A percentile compares a stretch with the other conserved stretches of the same genome.
phyloP scores from a whole-genome alignment of 2,329 filamentous ascomycete genomes.

The Neonectria magnoliae region DNA sequence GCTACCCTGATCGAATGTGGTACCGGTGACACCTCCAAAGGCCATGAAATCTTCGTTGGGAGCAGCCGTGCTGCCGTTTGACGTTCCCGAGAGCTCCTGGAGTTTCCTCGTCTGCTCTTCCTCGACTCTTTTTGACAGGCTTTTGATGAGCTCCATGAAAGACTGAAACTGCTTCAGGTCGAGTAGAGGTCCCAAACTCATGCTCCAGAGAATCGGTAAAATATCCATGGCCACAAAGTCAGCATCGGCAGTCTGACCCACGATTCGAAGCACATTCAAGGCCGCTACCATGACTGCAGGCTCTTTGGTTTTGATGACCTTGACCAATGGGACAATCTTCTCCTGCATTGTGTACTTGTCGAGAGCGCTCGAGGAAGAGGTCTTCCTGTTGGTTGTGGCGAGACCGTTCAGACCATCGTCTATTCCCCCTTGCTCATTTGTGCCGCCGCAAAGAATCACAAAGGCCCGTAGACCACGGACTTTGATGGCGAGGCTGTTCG shows the following conservation, averaged over 20 bases:
- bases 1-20: slow-evolving; percentile 62
- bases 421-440: slow-evolving; percentile 58
- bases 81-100: slow-evolving; percentile 77
- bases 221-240: slow-evolving; percentile 95
- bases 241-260: slow-evolving; percentile 83
- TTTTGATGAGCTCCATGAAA: slow-evolving; percentile 91
- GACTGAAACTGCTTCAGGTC: slow-evolving; percentile 87
- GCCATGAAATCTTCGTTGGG: slow-evolving; percentile 75
- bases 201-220: slow-evolving; percentile 88
- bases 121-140: slow-evolving; percentile 81
- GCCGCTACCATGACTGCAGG: slow-evolving; percentile 97
- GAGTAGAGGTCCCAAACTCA: slow-evolving; percentile 89
- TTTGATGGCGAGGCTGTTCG: slow-evolving; percentile 93
- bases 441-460: slow-evolving; percentile 86
- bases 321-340: slow-evolving; percentile 90
- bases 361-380: slow-evolving; percentile 78
- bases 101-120: slow-evolving; percentile 89
- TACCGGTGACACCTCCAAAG: slow-evolving; percentile 74
- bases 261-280: slow-evolving; percentile 82
- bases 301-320: slow-evolving; percentile 96
- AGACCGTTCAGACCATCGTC: slow-evolving; percentile 82
- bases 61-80: slow-evolving; percentile 59
- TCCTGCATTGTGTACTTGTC: slow-evolving; percentile 99
- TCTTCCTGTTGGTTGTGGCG: slow-evolving; percentile 66
- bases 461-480: slow-evolving; percentile 92